Evolutionary conservation across 805 yeast genomes (phyloP).

Genomic region (Grigorovia humatica): DNA sequence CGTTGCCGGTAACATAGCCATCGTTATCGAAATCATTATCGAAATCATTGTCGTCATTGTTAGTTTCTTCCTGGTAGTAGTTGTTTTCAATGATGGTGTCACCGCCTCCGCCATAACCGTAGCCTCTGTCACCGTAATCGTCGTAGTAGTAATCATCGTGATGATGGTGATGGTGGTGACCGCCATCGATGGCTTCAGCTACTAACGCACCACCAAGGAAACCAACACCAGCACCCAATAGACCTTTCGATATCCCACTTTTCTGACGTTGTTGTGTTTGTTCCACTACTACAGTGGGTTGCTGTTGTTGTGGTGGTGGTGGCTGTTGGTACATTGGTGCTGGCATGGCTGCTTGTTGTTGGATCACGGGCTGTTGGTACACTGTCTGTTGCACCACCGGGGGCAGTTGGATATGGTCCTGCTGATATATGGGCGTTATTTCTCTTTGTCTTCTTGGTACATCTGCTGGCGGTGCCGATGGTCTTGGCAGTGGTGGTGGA

Average conservation of each 20-base stretch:
- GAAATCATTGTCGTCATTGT: slow-evolving; percentile 7
- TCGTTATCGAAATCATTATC: slow-evolving; percentile 17
- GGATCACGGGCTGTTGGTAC: slow-evolving; percentile 9
- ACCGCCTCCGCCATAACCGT: slow-evolving; percentile 21
- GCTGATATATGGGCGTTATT: slow-evolving; percentile 12
- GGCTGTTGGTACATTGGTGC: slow-evolving; percentile 9
- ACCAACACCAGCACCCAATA: slow-evolving; percentile 50
- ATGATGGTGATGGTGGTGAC: slow-evolving; percentile 14
- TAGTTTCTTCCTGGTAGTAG: not conserved
- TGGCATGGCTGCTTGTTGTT: slow-evolving; percentile 9
- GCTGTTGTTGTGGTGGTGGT: slow-evolving; percentile 10
- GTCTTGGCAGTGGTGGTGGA: slow-evolving; percentile 32
- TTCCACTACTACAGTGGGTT: slow-evolving; percentile 20
- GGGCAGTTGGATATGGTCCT: slow-evolving; percentile 19
- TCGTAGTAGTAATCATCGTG: slow-evolving; percentile 32
- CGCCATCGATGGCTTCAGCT: slow-evolving; percentile 32
- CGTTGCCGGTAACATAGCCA: slow-evolving; percentile 3
- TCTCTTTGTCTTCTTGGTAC: slow-evolving; percentile 8
- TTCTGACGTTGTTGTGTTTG: slow-evolving; percentile 7
- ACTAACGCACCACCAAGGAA: slow-evolving; percentile 50
- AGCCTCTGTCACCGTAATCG: slow-evolving; percentile 24
- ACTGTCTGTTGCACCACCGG: slow-evolving; percentile 17
- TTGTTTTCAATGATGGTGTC: not conserved
- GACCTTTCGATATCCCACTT: slow-evolving; percentile 31
- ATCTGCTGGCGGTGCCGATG: not conserved